Evolutionary conservation across 495 filamentous ascomycete genomes (phyloP), one percentile per base, ranked within the genome.

Genomic region (Aspergillus ostianus): DNA sequence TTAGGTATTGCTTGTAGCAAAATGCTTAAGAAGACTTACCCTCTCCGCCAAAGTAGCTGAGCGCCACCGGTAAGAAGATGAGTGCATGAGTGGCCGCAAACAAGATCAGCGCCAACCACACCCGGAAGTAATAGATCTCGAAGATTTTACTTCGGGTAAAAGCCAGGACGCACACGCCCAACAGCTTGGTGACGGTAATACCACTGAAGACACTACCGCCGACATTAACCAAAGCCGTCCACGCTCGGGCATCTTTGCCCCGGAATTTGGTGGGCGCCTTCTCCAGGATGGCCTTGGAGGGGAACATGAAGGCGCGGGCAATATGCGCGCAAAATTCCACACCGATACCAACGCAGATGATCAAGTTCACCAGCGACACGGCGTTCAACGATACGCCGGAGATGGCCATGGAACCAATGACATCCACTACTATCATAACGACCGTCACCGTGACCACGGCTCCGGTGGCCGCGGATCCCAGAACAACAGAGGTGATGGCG

Each of bases 271-370:
- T 66, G 2, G 77, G 76, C 27, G 86, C 87, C 26, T 86, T 85
- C 65, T 93, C 90, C 77, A 96, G 84, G 29, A 95, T 85, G 9
- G 80, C 78, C 0, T 85, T 80, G 0, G 85, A 85, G 0, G 94
- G 94, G 80, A 97, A 97, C 83, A 90, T 93, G 80, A 96, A 98
- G 13, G 95, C 94, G 9, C 94, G 85, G 0, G 94, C 95, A 62
- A 98, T 88, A 69, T 98, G 94, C 2, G 95, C 94, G 75, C 95
- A 98, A 69, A 98, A 98, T 72, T 98, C 94, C 49, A 98, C 93
- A 19, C 84, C 85, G 66, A 98, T 98, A 55, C 94, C 94, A 27
- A 98, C 90, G 68, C 91, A 96, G 65, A 98, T 98, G 62, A 98
- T 87, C 51, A 98, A 74, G 71, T 98, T 98, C 66, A 98, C 94